Evolutionary conservation across 1,139 yeast genomes (phyloP), one percentile per base, ranked within the genome.

Genomic region (Waltiozyma sp.): DNA sequence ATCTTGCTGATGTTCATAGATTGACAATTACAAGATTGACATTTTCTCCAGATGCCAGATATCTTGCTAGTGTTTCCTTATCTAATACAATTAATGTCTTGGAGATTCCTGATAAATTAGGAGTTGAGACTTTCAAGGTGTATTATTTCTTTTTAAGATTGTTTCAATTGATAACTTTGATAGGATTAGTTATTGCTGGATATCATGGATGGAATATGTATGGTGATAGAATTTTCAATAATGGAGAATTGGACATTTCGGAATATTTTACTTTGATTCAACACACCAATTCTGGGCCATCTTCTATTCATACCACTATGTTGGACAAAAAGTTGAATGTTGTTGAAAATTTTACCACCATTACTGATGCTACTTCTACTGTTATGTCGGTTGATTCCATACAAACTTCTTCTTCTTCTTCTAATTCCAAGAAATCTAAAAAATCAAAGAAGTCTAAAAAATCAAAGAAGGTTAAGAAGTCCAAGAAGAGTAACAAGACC

Each of bases 21-120:
- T 80, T 84, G 60, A 87, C 94, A 14, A 79, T 89, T 40, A 87
- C 96, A 0, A 72, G 76, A 41, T 75, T 86, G 6, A 69, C 78
- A 0, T 77, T 88, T 47, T 80, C 86, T 15, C 81, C 85, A 2
- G 73, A 48, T 53, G 91, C 93, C 10, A 65, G 72, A 36, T 68
- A 72, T 46, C 65, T 88, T 43, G 95, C 91, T 1, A 76, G 89
- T 18, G 85, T 80, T 0, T 82, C 95, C 36, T 89, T 89, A 2
- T 86, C 91, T 1, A 82, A 84, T 48, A 72, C 88, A 1, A 72
- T 89, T 38, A 77, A 73, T 49, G 77, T 87, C 10, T 64, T 80
- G 44, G 73, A 70, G 47, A 62, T 86, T 28, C 89, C 93, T 3
- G 64, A 63, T 11, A 45, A 37, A 2, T 36, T 47, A 13, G 58